phyloP scores from a whole-genome alignment of 2,329 filamentous ascomycete species.

The Monosporascus sp. region DNA sequence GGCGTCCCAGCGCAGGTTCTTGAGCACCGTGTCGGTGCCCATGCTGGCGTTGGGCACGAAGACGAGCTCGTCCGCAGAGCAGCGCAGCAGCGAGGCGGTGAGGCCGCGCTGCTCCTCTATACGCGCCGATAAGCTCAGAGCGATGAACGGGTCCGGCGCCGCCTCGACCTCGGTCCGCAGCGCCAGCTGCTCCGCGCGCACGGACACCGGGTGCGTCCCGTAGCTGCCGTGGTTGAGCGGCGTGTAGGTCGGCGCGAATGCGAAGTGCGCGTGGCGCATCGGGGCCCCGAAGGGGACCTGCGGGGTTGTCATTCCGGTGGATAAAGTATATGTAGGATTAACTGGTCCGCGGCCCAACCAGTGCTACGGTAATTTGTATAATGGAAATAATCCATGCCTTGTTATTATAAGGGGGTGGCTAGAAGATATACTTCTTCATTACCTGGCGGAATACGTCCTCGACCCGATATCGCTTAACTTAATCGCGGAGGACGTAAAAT shows the following conservation, averaged over 20 bases:
- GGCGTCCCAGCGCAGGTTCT: conserved; percentile 48
- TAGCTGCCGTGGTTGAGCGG: conserved; percentile 28
- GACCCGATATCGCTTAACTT: no score
- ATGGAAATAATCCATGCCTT: no score
- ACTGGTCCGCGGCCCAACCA: no score
- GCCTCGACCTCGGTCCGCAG: conserved; percentile 19
- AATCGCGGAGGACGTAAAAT: no score
- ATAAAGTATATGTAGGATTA: no score
- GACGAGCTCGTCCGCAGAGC: conserved; percentile 32
- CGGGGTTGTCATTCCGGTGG: background rate
- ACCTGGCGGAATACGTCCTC: no score
- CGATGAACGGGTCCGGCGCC: conserved; percentile 25
- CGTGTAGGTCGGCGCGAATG: conserved; percentile 22
- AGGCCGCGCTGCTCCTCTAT: conserved; percentile 13
- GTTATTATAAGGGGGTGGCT: no score
- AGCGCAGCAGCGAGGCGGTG: conserved; percentile 12
- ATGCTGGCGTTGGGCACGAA: conserved; percentile 64
- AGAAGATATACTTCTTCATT: no score
- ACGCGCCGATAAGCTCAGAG: conserved; percentile 16
- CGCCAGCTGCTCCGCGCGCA: conserved; percentile 14
- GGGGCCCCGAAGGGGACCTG: conserved; percentile 21
- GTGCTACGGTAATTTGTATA: no score
- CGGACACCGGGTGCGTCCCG: conserved; percentile 17
- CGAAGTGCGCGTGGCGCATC: conserved; percentile 25
- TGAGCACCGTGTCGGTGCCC: conserved; percentile 56